These are phyloP conservation scores for Thelonectria blattea DNA, from an alignment of 2,329 filamentous ascomycete species.

Conservation along the genomic window DNA sequence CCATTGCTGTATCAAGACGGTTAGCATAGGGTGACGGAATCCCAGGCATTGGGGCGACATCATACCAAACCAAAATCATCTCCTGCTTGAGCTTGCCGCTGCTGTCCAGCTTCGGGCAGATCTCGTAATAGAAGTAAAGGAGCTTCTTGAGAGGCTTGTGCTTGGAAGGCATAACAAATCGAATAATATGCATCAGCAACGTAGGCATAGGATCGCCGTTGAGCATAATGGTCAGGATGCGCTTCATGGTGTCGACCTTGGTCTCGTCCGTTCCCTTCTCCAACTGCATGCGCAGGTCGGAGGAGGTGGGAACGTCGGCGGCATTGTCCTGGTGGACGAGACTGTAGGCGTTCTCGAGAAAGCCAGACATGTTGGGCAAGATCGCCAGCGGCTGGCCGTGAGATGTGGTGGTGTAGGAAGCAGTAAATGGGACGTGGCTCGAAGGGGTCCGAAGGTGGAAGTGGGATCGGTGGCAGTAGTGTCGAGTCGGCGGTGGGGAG, in stretches of 20 bases:
- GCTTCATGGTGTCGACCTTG: constrained; percentile 96
- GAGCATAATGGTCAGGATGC: constrained; percentile 94
- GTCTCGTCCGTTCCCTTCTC: constrained; percentile 93
- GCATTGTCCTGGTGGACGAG: constrained; percentile 98
- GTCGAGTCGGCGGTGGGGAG: constrained; percentile 43
- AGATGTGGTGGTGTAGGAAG: constrained; percentile 28
- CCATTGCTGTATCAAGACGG: constrained; percentile 73
- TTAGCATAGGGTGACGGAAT: constrained; percentile 19
- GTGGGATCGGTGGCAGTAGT: constrained; percentile 35
- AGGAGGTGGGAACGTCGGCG: constrained; percentile 86
- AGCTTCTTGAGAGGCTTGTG: constrained; percentile 97
- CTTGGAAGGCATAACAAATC: constrained; percentile 99
- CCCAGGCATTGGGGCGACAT: constrained; percentile 7
- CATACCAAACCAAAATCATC: constrained; percentile 97
- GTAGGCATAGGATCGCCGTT: constrained; percentile 96
- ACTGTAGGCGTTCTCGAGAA: constrained; percentile 94
- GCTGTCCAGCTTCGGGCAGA: constrained; percentile 93
- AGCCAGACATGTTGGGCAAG: constrained; percentile 80
- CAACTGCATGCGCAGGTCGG: constrained; percentile 89
- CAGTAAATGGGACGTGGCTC: constrained; percentile 40
- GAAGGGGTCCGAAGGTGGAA: constrained; percentile 31
- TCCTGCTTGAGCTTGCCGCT: constrained; percentile 97
- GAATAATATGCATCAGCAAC: constrained; percentile 98
- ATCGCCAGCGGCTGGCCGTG: constrained; percentile 32
- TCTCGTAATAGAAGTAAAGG: constrained; percentile 99